Percentiles rank a stretch among this genome's conserved stretches.
Conservation (phyloP, 768 basidiomycete genomes). For the Imleria badia region DNA sequence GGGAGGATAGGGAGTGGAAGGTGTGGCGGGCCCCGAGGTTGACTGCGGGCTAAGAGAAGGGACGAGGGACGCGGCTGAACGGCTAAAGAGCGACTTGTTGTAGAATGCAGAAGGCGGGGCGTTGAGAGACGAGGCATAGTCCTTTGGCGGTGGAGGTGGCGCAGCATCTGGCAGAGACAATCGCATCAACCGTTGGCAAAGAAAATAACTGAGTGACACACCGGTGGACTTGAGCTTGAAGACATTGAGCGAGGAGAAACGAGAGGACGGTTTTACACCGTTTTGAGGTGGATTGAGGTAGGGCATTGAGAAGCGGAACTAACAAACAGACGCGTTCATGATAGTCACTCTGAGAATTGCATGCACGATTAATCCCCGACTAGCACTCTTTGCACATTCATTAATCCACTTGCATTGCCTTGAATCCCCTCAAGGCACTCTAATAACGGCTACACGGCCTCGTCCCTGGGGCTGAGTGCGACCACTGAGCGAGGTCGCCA, state of each 20-base stretch:
- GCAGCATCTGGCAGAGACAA: slow-evolving; percentile 9
- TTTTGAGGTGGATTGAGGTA: slow-evolving; percentile 10
- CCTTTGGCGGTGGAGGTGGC: slow-evolving; percentile 63
- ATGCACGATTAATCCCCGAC: no score
- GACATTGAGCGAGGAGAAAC: slow-evolving; percentile 42
- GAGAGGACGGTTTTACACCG: slow-evolving; percentile 31
- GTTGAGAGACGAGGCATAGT: slow-evolving; percentile 36
- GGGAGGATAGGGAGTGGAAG: slow-evolving; percentile 14
- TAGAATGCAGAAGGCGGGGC: slow-evolving; percentile 13
- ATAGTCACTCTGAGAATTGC: no score
- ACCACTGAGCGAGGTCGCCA: no score
- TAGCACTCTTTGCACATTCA: no score
- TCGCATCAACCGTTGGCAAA: background rate
- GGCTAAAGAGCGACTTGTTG: slow-evolving; percentile 38
- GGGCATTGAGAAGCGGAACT: background rate
- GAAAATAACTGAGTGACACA: background rate
- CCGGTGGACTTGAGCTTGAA: slow-evolving; percentile 37
- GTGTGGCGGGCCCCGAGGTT: slow-evolving; percentile 18
- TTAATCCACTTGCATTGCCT: no score
- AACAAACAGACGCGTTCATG: no score
- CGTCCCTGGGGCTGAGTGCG: no score
- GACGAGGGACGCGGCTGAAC: slow-evolving; percentile 48
- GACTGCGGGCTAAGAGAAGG: slow-evolving; percentile 35
- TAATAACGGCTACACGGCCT: no score
- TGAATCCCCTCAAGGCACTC: no score